Base-by-base conservation (phyloP, 345 rosid species). In the Cardamine chenopodiifolia region DNA sequence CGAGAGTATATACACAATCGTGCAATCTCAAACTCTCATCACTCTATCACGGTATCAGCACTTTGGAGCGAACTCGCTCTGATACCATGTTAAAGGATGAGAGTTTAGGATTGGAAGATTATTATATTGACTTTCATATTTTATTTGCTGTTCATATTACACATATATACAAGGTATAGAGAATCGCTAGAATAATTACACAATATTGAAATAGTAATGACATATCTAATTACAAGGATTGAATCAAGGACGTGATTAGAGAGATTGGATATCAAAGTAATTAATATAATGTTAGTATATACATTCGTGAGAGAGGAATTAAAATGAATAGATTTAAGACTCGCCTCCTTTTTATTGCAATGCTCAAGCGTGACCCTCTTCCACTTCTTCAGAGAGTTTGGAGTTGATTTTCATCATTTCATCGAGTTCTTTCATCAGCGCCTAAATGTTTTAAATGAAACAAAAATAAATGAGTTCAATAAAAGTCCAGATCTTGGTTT, bases 361-460 rank as follows among this genome's bases (percentile, higher is more conserved):
- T 87, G 93, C 81, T 90, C 97, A 20, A 86, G 89, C 0, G 93
- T 89, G 56, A 90, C 97, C n/a, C 80, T 95, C 97, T 67, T 95
- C 99, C 44, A 95, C 93, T 39, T 93, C 97, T 29, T 82, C 82
- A 49, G 97, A 90, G 72, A 90, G 96, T 78, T 92, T 86, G 60
- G 88, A 86, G 54, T 89, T 87, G 77, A 90, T 82, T 90, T 95
- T 95, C 71, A 86, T 93, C 96, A 90, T 90, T 66, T 86, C 99
- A 82, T 92, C 99, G 28, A 90, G 96, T 80, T 95, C 96, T 79
- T 90, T 87, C 97, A 90, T 90, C 77, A 95, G 71, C 29, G 91
- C 81, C 99, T 92, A 77, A 77, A 76, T 62, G n/a, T 53, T 50
- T 54, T 75, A 79, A 60, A 79, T n/a, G 23, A 17, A 22, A 62